These are phyloP conservation scores for Brassica nigra DNA, from an alignment of 345 rosid species.

Conservation along the genomic window DNA sequence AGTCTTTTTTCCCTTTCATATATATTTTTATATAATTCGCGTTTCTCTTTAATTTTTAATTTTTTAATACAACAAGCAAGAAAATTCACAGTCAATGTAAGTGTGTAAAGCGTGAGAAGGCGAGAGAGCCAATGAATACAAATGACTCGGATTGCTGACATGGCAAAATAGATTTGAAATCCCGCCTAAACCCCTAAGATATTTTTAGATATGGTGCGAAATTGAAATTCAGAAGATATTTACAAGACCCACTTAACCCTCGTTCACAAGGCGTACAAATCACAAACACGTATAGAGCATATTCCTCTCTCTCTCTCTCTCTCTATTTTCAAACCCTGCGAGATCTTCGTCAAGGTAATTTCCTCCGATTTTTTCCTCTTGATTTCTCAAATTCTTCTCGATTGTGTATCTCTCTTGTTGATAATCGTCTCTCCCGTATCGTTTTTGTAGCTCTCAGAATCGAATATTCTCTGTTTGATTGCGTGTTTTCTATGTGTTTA, in stretches of 20 bases:
- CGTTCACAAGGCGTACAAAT: constrained; percentile 32
- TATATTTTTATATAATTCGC: too few relatives aligned
- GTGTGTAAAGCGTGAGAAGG: background rate
- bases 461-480: constrained; percentile 16
- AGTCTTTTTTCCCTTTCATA: background rate
- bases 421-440: background rate
- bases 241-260: constrained; percentile 30
- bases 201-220: constrained; percentile 52
- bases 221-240: constrained; percentile 60
- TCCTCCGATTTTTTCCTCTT: background rate
- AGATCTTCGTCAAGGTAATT: constrained; percentile 22
- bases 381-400: constrained; percentile 10
- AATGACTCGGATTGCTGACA: constrained; percentile 64
- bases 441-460: background rate
- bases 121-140: constrained; percentile 32
- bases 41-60: too few relatives aligned
- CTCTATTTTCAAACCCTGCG: constrained; percentile 14
- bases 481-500: background rate
- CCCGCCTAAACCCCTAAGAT: constrained; percentile 82
- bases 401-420: background rate
- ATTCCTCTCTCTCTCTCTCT: background rate
- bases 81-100: too few relatives aligned
- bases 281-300: constrained; percentile 15
- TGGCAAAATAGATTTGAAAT: constrained; percentile 60
- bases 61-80: too few relatives aligned